Evolutionary conservation across 2,329 filamentous ascomycete species (phyloP), one percentile per base, ranked within the genome.

Genomic region (Emmonsia crescens): DNA sequence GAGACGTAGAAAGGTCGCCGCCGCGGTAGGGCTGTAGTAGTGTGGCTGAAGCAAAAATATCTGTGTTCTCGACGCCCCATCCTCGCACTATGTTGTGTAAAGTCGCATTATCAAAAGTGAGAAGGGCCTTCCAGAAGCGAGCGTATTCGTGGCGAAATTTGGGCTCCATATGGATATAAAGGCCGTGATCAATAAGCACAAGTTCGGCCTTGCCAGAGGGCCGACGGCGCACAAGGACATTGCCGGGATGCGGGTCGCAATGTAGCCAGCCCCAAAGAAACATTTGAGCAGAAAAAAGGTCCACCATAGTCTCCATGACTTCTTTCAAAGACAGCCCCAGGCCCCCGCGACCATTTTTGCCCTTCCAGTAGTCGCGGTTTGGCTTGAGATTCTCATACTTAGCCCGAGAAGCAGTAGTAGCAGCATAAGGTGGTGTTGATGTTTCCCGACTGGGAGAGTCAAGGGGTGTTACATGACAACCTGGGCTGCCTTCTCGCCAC

Each of bases 261-360:
- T 99, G 93, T 0, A 97, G 89, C 51, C 89, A 83, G 14, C 94
- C 94, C 89, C 91, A 97, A 66, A 96, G 87, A 79, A 96, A 99
- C 82, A 97, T 97, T 72, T 97, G 93, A 2, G 91, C 92, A n/a
- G 88, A 89, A 79, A 97, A 99, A 40, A 97, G 82, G 73, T 96
- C 93, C 57, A 96, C 85, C 86, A 97, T 96, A 38, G 91, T 96
- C 5, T 88, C 89, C 94, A 97, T 97, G 63, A 96, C 91, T 63
- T 93, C 88, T 70, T 89, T 89, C 36, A 91, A 80, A 8, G 85
- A 86, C 2, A 99, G 79, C 0, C 94, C 94, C 0, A 97, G 83
- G 0, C 94, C 94, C 57, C 92, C 93, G 64, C 84, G 85, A 31
- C 85, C 83, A 57, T 84, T 82, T 6, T 75, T 77, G 4, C 93